Conservation (phyloP, 1,139 yeast genomes). For the Taphrina pruni region DNA sequence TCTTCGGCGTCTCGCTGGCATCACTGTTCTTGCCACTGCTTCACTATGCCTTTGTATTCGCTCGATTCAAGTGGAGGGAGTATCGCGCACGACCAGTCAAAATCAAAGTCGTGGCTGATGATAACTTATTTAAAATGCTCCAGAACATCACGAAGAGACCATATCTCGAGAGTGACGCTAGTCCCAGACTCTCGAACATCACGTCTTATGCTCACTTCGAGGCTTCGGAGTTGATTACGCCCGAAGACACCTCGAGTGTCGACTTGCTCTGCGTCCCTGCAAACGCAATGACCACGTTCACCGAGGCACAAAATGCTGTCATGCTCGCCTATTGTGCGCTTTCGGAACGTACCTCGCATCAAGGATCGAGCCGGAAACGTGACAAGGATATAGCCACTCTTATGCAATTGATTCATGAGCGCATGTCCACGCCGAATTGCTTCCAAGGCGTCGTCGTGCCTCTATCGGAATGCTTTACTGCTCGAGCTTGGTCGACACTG, state of each 20-base stretch:
- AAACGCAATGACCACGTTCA: constrained; percentile 3
- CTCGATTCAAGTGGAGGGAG: constrained; percentile 12
- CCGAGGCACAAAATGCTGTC: not conserved
- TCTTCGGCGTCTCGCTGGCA: constrained; percentile 12
- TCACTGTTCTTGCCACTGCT: constrained; percentile 8
- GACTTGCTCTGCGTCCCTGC: constrained; percentile 5
- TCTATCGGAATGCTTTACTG: constrained; percentile 15
- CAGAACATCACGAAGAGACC: not conserved
- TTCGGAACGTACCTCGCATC: not conserved
- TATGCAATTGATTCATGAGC: not conserved
- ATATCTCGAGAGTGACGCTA: not conserved
- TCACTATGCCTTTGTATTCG: constrained; percentile 8
- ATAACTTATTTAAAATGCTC: not conserved
- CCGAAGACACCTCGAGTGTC: not conserved
- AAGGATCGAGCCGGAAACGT: not conserved
- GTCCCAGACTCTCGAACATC: not conserved
- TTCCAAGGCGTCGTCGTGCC: constrained; percentile 10
- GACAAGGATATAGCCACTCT: not conserved
- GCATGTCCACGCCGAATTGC: not conserved
- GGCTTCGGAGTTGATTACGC: not conserved
- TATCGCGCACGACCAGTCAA: constrained; percentile 14
- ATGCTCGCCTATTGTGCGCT: constrained; percentile 1
- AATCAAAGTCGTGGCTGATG: constrained; percentile 17
- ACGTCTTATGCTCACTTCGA: constrained; percentile 5
- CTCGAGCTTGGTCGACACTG: constrained; percentile 20